Percentiles rank a stretch among this genome's conserved stretches.
Conservation (phyloP, 176 grass and related monocot genomes). For the Oryza glaberrima region DNA sequence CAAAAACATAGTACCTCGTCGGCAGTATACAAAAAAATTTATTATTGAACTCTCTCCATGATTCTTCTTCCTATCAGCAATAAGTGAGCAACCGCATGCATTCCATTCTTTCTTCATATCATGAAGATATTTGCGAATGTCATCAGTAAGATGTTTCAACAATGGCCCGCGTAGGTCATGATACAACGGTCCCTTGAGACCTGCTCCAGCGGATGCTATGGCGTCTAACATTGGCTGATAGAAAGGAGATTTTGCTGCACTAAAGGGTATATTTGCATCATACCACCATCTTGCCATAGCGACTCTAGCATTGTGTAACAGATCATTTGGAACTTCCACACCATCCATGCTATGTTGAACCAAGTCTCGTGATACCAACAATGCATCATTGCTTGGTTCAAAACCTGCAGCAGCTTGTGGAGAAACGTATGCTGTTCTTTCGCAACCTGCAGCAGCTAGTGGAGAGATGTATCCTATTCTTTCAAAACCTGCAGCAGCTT, state of each 20-base stretch:
- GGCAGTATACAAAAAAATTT: conserved; percentile 58
- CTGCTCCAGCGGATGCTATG: conserved; percentile 48
- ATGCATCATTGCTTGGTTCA: conserved; percentile 24
- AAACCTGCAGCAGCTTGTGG: conserved; percentile 23
- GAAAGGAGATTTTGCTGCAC: conserved; percentile 59
- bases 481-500: conserved; percentile 28
- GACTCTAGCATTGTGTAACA: conserved; percentile 46
- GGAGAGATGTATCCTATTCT: not conserved
- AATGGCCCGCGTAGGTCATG: conserved; percentile 57
- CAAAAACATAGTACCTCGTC: conserved; percentile 52
- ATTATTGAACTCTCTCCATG: conserved; percentile 46
- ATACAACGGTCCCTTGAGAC: conserved; percentile 57
- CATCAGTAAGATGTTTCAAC: conserved; percentile 48
- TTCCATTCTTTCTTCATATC: conserved; percentile 60
- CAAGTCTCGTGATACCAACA: conserved; percentile 16
- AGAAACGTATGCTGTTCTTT: not conserved
- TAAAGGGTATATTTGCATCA: conserved; percentile 59
- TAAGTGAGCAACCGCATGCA: conserved; percentile 52
- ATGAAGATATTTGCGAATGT: conserved; percentile 49
- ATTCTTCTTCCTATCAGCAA: conserved; percentile 54
- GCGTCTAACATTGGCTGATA: conserved; percentile 59
- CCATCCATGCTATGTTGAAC: conserved; percentile 10
- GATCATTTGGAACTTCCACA: conserved; percentile 40
- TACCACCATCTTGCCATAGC: conserved; percentile 71
- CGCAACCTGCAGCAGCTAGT: conserved; percentile 22